A percentile compares a stretch with the other conserved stretches of the same genome.
phyloP scores from a whole-genome alignment of 768 basidiomycete genomes.

The Mycena sanguinolenta region DNA sequence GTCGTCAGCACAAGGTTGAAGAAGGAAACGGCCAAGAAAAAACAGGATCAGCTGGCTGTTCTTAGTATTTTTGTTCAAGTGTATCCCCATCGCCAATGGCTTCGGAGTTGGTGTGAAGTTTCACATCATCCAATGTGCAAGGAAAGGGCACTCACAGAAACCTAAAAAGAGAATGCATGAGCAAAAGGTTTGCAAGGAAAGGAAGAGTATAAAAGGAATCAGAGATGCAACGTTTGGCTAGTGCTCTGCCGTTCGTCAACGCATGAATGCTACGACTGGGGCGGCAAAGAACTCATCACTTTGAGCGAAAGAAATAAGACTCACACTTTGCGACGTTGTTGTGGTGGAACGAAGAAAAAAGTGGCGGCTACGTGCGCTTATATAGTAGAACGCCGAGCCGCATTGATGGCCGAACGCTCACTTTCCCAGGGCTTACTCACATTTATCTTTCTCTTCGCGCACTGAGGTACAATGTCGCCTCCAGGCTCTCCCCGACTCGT shows the following conservation, averaged over 20 bases:
- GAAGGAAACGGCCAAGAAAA: not conserved
- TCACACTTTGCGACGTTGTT: slow-evolving; percentile 42
- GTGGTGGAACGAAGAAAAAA: slow-evolving; percentile 36
- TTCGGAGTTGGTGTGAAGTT: slow-evolving; percentile 60
- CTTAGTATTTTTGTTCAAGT: slow-evolving; percentile 64
- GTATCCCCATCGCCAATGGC: slow-evolving; percentile 61
- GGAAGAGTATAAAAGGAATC: slow-evolving; percentile 47
- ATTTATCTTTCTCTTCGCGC: not conserved
- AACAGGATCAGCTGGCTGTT: slow-evolving; percentile 70
- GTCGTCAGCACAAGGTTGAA: not conserved
- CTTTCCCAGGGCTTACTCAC: not conserved
- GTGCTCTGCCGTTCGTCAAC: slow-evolving; percentile 78
- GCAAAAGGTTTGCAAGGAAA: not conserved
- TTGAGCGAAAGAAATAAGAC: slow-evolving; percentile 38
- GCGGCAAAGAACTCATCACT: slow-evolving; percentile 80
- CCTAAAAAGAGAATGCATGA: slow-evolving; percentile 18
- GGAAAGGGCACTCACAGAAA: slow-evolving; percentile 23
- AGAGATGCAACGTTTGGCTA: slow-evolving; percentile 81
- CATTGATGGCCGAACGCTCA: slow-evolving; percentile 16
- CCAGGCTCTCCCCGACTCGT: slow-evolving; percentile 79
- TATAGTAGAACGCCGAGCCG: slow-evolving; percentile 13
- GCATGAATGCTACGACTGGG: slow-evolving; percentile 76
- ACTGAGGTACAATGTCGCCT: slow-evolving; percentile 61
- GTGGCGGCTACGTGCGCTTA: slow-evolving; percentile 21
- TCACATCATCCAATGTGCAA: slow-evolving; percentile 58